Evolutionary conservation across 257 asterid genomes (phyloP), one percentile per base, ranked within the genome.

Genomic region (Plantago elongata): DNA sequence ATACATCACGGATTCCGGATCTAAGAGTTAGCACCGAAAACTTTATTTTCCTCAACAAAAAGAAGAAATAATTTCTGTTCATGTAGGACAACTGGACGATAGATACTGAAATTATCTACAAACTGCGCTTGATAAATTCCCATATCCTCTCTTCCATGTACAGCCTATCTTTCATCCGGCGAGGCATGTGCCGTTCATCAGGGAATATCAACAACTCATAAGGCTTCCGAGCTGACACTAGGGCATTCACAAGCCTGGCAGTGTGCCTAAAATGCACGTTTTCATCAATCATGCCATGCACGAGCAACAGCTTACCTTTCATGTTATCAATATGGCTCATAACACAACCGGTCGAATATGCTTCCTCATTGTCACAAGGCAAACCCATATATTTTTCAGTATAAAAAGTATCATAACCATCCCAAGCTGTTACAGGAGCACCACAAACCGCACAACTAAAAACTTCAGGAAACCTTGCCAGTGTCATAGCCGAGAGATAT

Each of bases 371-470:
- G 67, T 83, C 87, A 40, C 52, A 52, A 9, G 96, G 98, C 62
- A 86, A 51, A 2, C 98, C 98, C 98, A 91, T 88, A 73, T 91
- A 91, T 60, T 88, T 91, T 60, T 91, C 98, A 0, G 97, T 84
- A 63, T 91, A 88, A 29, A 88, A 91, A 0, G 98, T 79, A 63
- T 91, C 97, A 14, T 88, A 91, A 27, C 98, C 97, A 30, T 88
- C 96, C 98, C 98, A 91, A 8, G 95, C 79, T 3, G 97, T 86
- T 63, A 91, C 98, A 0, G 98, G 98, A n/a, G 98, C 98, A 52
- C 97, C 98, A 6, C 97, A 72, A 42, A 91, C 82, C 0, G 98
- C 95, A 63, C 96, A 88, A 49, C 46, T 62, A 63, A 88, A 88
- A 61, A 78, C 75, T 37, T 81, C 76, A 0, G 98, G 98, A 57